These are phyloP conservation scores for Microbotryomycetes sp. DNA, from an alignment of 1,284 basidiomycete genomes.

Conservation along the genomic window DNA sequence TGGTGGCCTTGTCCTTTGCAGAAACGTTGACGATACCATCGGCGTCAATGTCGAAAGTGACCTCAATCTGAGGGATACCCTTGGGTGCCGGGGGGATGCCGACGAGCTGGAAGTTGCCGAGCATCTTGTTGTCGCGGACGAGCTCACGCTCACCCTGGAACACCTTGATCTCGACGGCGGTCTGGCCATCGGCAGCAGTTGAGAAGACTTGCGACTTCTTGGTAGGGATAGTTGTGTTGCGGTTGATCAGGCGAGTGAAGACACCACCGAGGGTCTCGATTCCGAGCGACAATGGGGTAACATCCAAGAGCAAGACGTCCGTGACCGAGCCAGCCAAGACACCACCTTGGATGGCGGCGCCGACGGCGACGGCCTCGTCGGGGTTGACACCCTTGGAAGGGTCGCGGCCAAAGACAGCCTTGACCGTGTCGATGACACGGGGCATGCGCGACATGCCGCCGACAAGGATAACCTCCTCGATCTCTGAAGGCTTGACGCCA, in stretches of 20 bases:
- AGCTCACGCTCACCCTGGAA: slow-evolving; percentile 86
- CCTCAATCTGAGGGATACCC: slow-evolving; percentile 97
- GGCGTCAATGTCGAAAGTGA: slow-evolving; percentile 97
- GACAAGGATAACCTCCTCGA: slow-evolving; percentile 94
- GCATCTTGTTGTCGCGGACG: slow-evolving; percentile 95
- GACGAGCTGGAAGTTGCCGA: slow-evolving; percentile 98
- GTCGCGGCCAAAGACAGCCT: slow-evolving; percentile 83
- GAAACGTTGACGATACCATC: slow-evolving; percentile 83
- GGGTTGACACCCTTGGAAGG: slow-evolving; percentile 98
- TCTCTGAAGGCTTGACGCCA: slow-evolving; percentile 81
- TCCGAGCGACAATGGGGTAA: slow-evolving; percentile 89
- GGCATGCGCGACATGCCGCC: slow-evolving; percentile 99
- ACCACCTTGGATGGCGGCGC: slow-evolving; percentile 89
- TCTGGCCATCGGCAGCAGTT: slow-evolving; percentile 75
- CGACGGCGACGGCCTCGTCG: slow-evolving; percentile 88
- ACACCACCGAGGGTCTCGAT: slow-evolving; percentile 85
- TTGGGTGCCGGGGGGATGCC: slow-evolving; percentile 96
- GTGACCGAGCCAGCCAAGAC: slow-evolving; percentile 93
- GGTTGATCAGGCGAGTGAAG: slow-evolving; percentile 70
- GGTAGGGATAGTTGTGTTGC: slow-evolving; percentile 98
- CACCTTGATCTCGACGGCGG: slow-evolving; percentile 79
- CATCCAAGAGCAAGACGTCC: slow-evolving; percentile 91
- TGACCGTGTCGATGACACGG: slow-evolving; percentile 86
- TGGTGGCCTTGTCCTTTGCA: slow-evolving; percentile 94
- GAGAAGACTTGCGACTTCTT: slow-evolving; percentile 99